Evolutionary conservation across 1,139 yeast species (phyloP).

Genomic region (Candida sp.): DNA sequence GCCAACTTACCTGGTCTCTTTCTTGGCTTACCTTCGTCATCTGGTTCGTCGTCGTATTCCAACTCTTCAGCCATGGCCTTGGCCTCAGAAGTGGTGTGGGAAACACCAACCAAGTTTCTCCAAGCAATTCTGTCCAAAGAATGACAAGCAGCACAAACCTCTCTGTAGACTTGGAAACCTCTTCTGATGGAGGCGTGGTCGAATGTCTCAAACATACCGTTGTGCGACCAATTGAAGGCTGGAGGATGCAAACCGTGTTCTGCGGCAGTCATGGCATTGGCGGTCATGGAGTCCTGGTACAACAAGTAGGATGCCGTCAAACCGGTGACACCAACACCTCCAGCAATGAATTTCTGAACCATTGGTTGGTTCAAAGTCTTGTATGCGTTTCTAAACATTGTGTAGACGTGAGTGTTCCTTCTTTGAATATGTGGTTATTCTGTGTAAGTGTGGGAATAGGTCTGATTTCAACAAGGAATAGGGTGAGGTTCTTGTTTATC

Average conservation of each 20-base stretch:
- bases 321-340: conserved; percentile 72
- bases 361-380: conserved; percentile 28
- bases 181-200: conserved; percentile 98
- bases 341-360: conserved; percentile 60
- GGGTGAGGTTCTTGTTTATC: background rate
- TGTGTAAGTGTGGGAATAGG: background rate
- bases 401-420: background rate
- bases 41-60: conserved; percentile 99
- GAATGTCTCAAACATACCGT: conserved; percentile 88
- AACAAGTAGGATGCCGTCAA: conserved; percentile 75
- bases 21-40: conserved; percentile 98
- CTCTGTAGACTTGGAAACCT: conserved; percentile 99
- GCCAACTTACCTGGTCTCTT: conserved; percentile 99
- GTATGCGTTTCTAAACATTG: conserved; percentile 35
- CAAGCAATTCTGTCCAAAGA: conserved; percentile 97
- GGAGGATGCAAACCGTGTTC: conserved; percentile 99
- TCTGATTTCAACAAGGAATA: background rate
- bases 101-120: conserved; percentile 98
- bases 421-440: background rate
- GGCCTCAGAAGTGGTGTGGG: conserved; percentile 91
- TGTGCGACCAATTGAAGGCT: conserved; percentile 91
- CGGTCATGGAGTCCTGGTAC: conserved; percentile 81
- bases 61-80: conserved; percentile 95
- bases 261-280: conserved; percentile 98
- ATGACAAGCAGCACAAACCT: conserved; percentile 99